These are phyloP conservation scores for Gomphus bonarii DNA, from an alignment of 1,284 basidiomycete species.

Conservation along the genomic window DNA sequence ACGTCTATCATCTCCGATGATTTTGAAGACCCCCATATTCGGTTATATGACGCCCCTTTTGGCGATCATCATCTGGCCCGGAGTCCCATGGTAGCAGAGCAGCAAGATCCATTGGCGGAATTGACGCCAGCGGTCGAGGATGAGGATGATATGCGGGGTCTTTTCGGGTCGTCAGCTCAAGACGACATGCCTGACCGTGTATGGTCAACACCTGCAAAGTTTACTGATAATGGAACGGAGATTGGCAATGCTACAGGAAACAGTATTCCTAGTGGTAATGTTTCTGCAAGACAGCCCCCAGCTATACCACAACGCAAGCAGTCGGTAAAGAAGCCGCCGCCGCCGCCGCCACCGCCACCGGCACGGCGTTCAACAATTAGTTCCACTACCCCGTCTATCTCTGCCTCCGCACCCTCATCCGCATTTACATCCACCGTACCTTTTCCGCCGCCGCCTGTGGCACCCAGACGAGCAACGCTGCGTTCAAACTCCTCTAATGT, in stretches of 20 bases:
- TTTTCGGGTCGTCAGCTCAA: neutral
- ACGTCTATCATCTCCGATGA: slow-evolving; percentile 13
- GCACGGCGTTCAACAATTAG: slow-evolving; percentile 1
- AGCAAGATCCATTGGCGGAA: neutral
- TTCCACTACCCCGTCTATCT: neutral
- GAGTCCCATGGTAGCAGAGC: neutral
- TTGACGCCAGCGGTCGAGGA: neutral
- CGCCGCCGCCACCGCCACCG: slow-evolving; percentile 15
- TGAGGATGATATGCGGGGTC: slow-evolving; percentile 6
- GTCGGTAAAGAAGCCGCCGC: slow-evolving; percentile 4
- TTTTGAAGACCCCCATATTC: neutral
- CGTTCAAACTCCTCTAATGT: neutral
- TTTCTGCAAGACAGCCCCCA: slow-evolving; percentile 10
- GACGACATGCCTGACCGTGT: neutral
- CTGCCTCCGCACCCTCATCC: neutral
- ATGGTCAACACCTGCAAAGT: neutral
- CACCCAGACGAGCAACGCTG: neutral
- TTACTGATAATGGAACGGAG: neutral
- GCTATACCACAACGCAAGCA: slow-evolving; percentile 13
- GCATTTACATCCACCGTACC: neutral
- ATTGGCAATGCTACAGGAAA: slow-evolving; percentile 1
- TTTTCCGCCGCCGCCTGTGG: neutral
- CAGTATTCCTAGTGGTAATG: neutral
- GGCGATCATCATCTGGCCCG: slow-evolving; percentile 1
- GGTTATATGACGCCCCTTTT: slow-evolving; percentile 7